A percentile compares a stretch with the other conserved stretches of the same genome.
Conservation (phyloP, 2,329 filamentous ascomycete genomes). For the Beauveria medogensis region DNA sequence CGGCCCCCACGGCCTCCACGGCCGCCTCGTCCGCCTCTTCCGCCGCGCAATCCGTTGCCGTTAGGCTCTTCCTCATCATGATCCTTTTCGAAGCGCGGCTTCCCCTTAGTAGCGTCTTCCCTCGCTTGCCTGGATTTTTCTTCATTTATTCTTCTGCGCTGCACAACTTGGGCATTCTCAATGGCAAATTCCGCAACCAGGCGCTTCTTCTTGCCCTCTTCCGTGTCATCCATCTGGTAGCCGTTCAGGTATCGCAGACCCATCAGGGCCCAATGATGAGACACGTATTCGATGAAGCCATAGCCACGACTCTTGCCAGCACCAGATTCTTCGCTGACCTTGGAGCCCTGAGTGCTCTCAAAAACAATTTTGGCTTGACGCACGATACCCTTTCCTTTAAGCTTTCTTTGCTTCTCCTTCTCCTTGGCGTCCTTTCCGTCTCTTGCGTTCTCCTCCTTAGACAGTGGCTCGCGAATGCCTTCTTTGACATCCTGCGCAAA, state of each 20-base stretch:
- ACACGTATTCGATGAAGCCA: conserved; percentile 94
- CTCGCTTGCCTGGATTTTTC: conserved; percentile 24
- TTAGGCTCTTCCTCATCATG: conserved; percentile 24
- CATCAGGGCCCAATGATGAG: conserved; percentile 91
- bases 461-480: conserved; percentile 66
- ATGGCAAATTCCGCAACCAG: conserved; percentile 96
- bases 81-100: conserved; percentile 18
- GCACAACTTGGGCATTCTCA: conserved; percentile 94
- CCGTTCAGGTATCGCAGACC: conserved; percentile 91
- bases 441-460: conserved; percentile 79
- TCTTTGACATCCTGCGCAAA: conserved; percentile 86
- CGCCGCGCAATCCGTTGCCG: background rate
- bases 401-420: conserved; percentile 70
- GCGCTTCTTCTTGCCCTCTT: conserved; percentile 70
- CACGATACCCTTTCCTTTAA: conserved; percentile 78
- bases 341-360: conserved; percentile 77
- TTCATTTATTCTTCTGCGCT: conserved; percentile 48
- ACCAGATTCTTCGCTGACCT: conserved; percentile 67
- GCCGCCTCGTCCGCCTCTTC: background rate
- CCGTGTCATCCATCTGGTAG: conserved; percentile 47
- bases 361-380: conserved; percentile 93
- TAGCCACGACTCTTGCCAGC: conserved; percentile 85
- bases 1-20: background rate
- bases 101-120: background rate
- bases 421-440: conserved; percentile 73